These are phyloP conservation scores for Jimgerdemannia flammicorona DNA, from an alignment of 192 early-diverging fungal genomes.

Conservation along the genomic window DNA sequence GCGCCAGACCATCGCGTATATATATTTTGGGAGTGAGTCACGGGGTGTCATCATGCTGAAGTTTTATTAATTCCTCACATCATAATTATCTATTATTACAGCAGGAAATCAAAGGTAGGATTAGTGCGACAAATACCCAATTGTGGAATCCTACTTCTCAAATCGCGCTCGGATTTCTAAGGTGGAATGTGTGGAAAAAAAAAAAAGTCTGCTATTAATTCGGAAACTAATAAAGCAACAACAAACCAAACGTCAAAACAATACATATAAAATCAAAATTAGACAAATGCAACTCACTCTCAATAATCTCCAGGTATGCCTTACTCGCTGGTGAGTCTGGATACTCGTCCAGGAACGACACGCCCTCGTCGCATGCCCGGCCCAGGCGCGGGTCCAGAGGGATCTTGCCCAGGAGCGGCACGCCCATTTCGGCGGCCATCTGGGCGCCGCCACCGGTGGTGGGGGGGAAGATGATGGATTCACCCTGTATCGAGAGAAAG, in stretches of 20 bases:
- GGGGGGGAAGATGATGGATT: slow-evolving; percentile 72
- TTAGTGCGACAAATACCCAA: too few relatives aligned
- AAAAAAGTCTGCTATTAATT: too few relatives aligned
- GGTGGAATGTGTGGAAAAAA: not conserved
- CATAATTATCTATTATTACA: too few relatives aligned
- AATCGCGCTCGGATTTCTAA: not conserved
- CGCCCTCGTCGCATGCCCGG: slow-evolving; percentile 81
- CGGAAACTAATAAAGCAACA: too few relatives aligned
- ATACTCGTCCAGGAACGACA: slow-evolving; percentile 85
- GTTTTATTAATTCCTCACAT: too few relatives aligned
- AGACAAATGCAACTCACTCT: slow-evolving; percentile 34
- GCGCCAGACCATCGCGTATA: too few relatives aligned
- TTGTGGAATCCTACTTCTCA: not conserved
- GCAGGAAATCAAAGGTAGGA: too few relatives aligned
- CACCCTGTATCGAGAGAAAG: slow-evolving; percentile 24
- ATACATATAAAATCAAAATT: slow-evolving; percentile 1
- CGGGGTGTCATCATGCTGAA: too few relatives aligned
- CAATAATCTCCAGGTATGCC: slow-evolving; percentile 62
- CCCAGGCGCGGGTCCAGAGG: slow-evolving; percentile 78
- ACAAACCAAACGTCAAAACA: not conserved
- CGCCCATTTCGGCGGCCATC: slow-evolving; percentile 59
- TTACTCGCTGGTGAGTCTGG: slow-evolving; percentile 83
- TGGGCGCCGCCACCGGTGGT: slow-evolving; percentile 71
- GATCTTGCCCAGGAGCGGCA: slow-evolving; percentile 67
- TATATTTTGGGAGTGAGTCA: too few relatives aligned